phyloP scores from a whole-genome alignment of 768 basidiomycete genomes.

The Sistotremastrum niveocremeum region DNA sequence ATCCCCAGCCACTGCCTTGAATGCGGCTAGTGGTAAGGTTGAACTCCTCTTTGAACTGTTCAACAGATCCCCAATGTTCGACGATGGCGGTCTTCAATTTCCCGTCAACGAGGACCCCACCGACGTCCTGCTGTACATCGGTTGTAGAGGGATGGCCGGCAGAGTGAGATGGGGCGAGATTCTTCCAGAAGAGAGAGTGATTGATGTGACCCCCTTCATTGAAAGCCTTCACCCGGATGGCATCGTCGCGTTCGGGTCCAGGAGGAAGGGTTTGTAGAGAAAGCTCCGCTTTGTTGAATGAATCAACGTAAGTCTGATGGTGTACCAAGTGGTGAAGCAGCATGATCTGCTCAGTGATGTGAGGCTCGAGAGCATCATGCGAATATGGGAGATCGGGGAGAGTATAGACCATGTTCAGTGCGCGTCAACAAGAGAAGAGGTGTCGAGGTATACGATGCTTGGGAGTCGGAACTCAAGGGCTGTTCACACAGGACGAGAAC shows the following conservation, averaged over 20 bases:
- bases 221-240: too few relatives aligned
- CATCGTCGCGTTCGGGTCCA: constrained; percentile 37
- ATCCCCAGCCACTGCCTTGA: constrained; percentile 94
- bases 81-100: constrained; percentile 54
- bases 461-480: too few relatives aligned
- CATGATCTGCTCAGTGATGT: constrained; percentile 88
- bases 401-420: too few relatives aligned
- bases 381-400: constrained; percentile 65
- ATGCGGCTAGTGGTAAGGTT: constrained; percentile 76
- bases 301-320: constrained; percentile 89
- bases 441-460: too few relatives aligned
- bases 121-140: constrained; percentile 50
- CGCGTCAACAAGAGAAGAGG: too few relatives aligned
- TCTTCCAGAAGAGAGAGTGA: constrained; percentile 94
- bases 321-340: constrained; percentile 89
- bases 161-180: constrained; percentile 50
- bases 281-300: constrained; percentile 80
- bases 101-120: constrained; percentile 47
- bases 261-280: constrained; percentile 31
- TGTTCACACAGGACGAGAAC: too few relatives aligned
- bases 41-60: constrained; percentile 64
- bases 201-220: constrained; percentile 82
- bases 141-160: too few relatives aligned
- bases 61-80: constrained; percentile 52
- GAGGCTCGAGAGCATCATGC: constrained; percentile 89